Evolutionary conservation across 2,329 filamentous ascomycete genomes (phyloP).

Genomic region (Annulohypoxylon truncatum): DNA sequence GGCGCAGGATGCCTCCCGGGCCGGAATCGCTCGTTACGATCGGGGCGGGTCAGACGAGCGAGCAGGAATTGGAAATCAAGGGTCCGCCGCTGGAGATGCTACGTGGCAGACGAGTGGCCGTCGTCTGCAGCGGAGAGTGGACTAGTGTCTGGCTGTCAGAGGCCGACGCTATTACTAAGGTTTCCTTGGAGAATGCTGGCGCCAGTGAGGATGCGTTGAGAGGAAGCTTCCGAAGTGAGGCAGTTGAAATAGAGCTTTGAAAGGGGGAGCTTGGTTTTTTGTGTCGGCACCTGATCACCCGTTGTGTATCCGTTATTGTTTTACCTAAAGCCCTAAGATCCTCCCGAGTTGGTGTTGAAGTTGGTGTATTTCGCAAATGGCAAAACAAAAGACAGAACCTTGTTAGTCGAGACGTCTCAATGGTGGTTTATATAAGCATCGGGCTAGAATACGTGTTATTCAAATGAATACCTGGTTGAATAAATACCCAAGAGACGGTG

Average conservation of each 20-base stretch:
- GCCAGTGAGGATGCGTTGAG: slow-evolving; percentile 40
- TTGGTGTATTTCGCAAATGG: background rate
- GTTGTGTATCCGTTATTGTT: background rate
- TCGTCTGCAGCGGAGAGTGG: slow-evolving; percentile 55
- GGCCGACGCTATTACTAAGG: slow-evolving; percentile 40
- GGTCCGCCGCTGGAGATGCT: slow-evolving; percentile 52
- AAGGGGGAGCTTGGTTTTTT: background rate
- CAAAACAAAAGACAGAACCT: background rate
- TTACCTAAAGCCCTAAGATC: background rate
- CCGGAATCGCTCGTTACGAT: slow-evolving; percentile 55
- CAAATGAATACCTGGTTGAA: slow-evolving; percentile 1
- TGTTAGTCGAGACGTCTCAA: background rate
- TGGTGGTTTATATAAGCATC: background rate
- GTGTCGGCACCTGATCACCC: slow-evolving; percentile 2
- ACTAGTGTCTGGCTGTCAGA: slow-evolving; percentile 51
- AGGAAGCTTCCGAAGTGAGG: slow-evolving; percentile 44
- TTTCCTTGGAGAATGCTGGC: slow-evolving; percentile 40
- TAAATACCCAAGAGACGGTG: slow-evolving; percentile 4
- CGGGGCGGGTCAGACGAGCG: slow-evolving; percentile 51
- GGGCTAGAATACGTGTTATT: background rate
- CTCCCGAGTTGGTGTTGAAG: background rate
- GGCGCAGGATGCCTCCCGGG: slow-evolving; percentile 56
- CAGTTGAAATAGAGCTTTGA: slow-evolving; percentile 42
- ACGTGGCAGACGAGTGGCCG: slow-evolving; percentile 48
- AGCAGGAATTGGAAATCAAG: slow-evolving; percentile 53